phyloP scores from a whole-genome alignment of 345 rosid genomes.

The Diplotaxis tenuifolia region DNA sequence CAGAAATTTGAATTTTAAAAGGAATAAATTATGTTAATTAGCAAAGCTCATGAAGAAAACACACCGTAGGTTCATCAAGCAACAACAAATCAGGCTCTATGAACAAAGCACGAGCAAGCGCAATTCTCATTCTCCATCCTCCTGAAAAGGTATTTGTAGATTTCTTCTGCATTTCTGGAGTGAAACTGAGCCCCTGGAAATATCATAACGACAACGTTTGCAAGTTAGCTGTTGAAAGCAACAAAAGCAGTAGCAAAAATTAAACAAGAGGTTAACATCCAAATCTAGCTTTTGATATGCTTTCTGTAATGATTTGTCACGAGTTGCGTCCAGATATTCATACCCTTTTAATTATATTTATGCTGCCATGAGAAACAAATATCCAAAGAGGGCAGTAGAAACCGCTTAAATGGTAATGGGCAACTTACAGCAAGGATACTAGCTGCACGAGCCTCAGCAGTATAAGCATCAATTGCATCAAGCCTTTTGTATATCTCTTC shows the following conservation, averaged over 20 bases:
- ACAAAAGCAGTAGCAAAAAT: slow-evolving; percentile 3
- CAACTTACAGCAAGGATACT: slow-evolving; percentile 88
- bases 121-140: slow-evolving; percentile 99
- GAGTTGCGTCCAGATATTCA: slow-evolving; percentile 19
- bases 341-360: neutral
- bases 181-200: slow-evolving; percentile 93
- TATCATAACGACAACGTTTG: slow-evolving; percentile 13
- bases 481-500: slow-evolving; percentile 94
- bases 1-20: slow-evolving; percentile 12
- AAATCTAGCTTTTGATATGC: slow-evolving; percentile 8
- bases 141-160: slow-evolving; percentile 92
- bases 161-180: slow-evolving; percentile 85
- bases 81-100: slow-evolving; percentile 93
- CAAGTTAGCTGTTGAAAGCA: slow-evolving; percentile 11
- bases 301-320: slow-evolving; percentile 11
- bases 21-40: neutral
- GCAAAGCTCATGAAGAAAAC: slow-evolving; percentile 23
- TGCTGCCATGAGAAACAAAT: slow-evolving; percentile 3
- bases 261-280: slow-evolving; percentile 1
- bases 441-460: slow-evolving; percentile 97
- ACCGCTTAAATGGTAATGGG: neutral
- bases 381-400: neutral
- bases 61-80: slow-evolving; percentile 97
- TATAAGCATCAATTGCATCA: slow-evolving; percentile 82
- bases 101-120: slow-evolving; percentile 93